A percentile compares a stretch with the other conserved stretches of the same genome.
These are phyloP conservation scores for Xylaria sp. DNA, from an alignment of 2,329 filamentous ascomycete genomes.

Conservation along the genomic window DNA sequence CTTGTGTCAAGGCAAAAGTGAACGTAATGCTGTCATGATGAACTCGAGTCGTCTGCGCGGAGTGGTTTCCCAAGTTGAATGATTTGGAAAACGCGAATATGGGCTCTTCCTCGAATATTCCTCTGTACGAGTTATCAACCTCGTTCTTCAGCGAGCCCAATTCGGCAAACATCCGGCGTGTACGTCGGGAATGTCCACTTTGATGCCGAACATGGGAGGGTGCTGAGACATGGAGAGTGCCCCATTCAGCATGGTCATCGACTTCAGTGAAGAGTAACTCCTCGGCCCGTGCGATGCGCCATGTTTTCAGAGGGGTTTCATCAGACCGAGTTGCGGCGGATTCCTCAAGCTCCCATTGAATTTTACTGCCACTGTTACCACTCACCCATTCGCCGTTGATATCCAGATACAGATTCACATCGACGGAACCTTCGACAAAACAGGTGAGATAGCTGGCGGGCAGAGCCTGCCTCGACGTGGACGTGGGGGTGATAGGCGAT, in stretches of 20 bases:
- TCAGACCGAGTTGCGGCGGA: slow-evolving; percentile 33
- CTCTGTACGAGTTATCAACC: slow-evolving; percentile 61
- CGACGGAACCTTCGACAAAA: slow-evolving; percentile 59
- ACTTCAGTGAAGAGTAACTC: slow-evolving; percentile 71
- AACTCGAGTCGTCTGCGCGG: slow-evolving; percentile 27
- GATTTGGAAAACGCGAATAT: slow-evolving; percentile 73
- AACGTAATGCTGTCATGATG: slow-evolving; percentile 59
- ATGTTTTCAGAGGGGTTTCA: slow-evolving; percentile 53
- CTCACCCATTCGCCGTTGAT: slow-evolving; percentile 78
- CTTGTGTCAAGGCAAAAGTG: slow-evolving; percentile 70
- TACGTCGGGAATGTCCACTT: slow-evolving; percentile 58
- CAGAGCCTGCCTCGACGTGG: slow-evolving; percentile 71
- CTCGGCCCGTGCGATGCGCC: slow-evolving; percentile 54
- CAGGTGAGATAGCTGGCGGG: slow-evolving; percentile 77
- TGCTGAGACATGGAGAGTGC: slow-evolving; percentile 69
- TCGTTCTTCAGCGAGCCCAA: slow-evolving; percentile 61
- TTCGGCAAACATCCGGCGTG: slow-evolving; percentile 65
- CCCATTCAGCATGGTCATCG: slow-evolving; percentile 76
- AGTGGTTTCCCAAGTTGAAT: slow-evolving; percentile 45
- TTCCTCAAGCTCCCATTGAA: slow-evolving; percentile 62
- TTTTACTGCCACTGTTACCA: slow-evolving; percentile 62
- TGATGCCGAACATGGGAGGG: slow-evolving; percentile 64
- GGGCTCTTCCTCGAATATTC: slow-evolving; percentile 71
- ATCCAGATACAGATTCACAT: slow-evolving; percentile 62
- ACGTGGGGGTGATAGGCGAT: slow-evolving; percentile 75